Evolutionary conservation across 257 asterid species (phyloP).

Genomic region (Fraxinus anomala): DNA sequence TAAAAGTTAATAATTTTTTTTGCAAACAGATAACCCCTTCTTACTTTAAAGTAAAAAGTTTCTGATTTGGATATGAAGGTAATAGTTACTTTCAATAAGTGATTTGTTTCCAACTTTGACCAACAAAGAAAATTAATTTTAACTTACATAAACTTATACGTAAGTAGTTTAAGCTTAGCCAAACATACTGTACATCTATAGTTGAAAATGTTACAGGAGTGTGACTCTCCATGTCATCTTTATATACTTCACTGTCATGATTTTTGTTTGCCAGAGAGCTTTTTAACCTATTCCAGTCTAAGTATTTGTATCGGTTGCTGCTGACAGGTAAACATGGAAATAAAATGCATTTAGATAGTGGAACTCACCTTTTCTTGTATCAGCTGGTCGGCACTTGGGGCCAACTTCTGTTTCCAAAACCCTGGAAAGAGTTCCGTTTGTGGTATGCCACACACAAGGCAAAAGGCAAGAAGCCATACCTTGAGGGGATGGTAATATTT

Average conservation of each 20-base stretch:
- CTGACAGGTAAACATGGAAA: slow-evolving; percentile 87
- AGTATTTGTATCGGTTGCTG: slow-evolving; percentile 24
- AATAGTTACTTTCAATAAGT: not conserved
- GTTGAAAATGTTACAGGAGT: not conserved
- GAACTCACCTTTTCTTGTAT: slow-evolving; percentile 67
- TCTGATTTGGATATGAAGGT: not conserved
- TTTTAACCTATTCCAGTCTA: not conserved
- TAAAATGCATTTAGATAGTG: slow-evolving; percentile 68
- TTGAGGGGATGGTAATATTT: slow-evolving; percentile 83
- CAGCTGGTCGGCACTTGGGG: slow-evolving; percentile 99
- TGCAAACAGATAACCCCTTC: not conserved
- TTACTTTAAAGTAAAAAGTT: too few relatives aligned
- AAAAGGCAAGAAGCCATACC: slow-evolving; percentile 73
- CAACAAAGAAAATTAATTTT: not conserved
- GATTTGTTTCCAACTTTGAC: not conserved
- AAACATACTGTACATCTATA: not conserved
- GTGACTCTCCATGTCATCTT: not conserved
- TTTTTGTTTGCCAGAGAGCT: not conserved
- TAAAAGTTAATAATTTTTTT: not conserved
- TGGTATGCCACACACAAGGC: slow-evolving; percentile 86
- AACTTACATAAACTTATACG: not conserved
- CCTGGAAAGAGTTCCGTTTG: slow-evolving; percentile 93
- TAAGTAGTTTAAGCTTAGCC: not conserved
- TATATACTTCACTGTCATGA: not conserved
- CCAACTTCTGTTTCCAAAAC: slow-evolving; percentile 92